Evolutionary conservation across 169 alveolate species (phyloP).

Genomic region (Cardiosporidium cionae): DNA sequence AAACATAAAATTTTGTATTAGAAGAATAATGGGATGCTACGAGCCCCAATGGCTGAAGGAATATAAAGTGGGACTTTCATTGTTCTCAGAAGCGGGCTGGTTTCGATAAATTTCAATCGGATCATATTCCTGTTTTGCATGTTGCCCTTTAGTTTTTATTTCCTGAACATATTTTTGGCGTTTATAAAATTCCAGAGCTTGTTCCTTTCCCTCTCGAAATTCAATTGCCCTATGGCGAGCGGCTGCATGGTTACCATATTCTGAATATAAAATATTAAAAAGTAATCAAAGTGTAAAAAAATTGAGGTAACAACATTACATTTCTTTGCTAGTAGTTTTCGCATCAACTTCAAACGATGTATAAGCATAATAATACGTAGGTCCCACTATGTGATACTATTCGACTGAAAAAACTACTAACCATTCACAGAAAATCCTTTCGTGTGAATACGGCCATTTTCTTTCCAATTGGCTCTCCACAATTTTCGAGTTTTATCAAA

Average conservation of each 20-base stretch:
- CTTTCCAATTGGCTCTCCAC: slow-evolving; percentile 55
- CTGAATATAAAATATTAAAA: neutral
- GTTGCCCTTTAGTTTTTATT: no score
- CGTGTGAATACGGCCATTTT: slow-evolving; percentile 46
- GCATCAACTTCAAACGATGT: neutral
- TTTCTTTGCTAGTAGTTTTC: neutral
- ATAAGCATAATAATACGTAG: neutral
- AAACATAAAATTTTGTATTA: no score
- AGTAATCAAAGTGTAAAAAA: neutral
- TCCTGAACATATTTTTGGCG: neutral
- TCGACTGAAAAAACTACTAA: neutral
- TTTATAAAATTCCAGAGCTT: slow-evolving; percentile 1
- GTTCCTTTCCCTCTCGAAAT: slow-evolving; percentile 12
- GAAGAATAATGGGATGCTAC: no score
- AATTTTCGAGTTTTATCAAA: slow-evolving; percentile 36
- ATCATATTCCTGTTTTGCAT: no score
- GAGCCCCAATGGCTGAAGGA: no score
- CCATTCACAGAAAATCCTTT: slow-evolving; percentile 37
- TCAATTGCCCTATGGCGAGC: slow-evolving; percentile 22
- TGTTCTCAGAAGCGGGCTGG: no score
- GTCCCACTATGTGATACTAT: neutral
- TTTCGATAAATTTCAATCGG: no score
- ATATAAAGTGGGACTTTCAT: no score
- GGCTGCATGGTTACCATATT: slow-evolving; percentile 4
- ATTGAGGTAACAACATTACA: neutral